These are phyloP conservation scores for Ogataea kodamae DNA, from an alignment of 805 yeast species.

Conservation along the genomic window DNA sequence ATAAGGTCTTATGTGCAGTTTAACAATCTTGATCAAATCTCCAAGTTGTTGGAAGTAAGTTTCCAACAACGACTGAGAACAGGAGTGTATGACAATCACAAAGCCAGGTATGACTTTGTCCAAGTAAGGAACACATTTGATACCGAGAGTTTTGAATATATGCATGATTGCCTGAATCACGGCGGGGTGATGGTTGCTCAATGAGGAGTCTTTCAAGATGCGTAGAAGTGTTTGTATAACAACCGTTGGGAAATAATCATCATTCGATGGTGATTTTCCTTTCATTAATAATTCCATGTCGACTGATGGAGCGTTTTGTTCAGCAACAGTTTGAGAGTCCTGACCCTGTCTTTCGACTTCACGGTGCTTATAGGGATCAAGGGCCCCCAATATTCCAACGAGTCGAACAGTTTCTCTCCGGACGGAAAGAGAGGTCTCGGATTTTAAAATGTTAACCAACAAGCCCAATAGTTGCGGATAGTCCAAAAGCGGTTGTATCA, in stretches of 20 bases:
- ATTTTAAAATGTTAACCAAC: constrained; percentile 73
- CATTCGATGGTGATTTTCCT: constrained; percentile 89
- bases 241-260: constrained; percentile 93
- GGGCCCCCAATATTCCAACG: constrained; percentile 91
- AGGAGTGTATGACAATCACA: constrained; percentile 75
- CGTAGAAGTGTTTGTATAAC: constrained; percentile 83
- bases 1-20: constrained; percentile 84
- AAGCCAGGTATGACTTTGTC: constrained; percentile 88
- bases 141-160: constrained; percentile 84
- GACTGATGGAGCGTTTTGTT: constrained; percentile 83
- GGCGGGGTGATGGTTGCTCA: constrained; percentile 81
- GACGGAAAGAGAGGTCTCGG: constrained; percentile 70
- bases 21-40: constrained; percentile 73
- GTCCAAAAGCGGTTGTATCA: constrained; percentile 86
- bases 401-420: constrained; percentile 86
- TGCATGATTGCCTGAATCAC: constrained; percentile 93
- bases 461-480: constrained; percentile 87
- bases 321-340: constrained; percentile 43
- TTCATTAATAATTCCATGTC: constrained; percentile 89
- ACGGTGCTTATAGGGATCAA: constrained; percentile 93
- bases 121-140: constrained; percentile 84
- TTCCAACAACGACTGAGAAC: constrained; percentile 76
- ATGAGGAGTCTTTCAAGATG: constrained; percentile 78
- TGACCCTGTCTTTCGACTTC: constrained; percentile 67
- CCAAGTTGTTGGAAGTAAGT: constrained; percentile 88